Evolutionary conservation across 164 flowering plant genomes (phyloP).

Genomic region (Taxillus chinensis): DNA sequence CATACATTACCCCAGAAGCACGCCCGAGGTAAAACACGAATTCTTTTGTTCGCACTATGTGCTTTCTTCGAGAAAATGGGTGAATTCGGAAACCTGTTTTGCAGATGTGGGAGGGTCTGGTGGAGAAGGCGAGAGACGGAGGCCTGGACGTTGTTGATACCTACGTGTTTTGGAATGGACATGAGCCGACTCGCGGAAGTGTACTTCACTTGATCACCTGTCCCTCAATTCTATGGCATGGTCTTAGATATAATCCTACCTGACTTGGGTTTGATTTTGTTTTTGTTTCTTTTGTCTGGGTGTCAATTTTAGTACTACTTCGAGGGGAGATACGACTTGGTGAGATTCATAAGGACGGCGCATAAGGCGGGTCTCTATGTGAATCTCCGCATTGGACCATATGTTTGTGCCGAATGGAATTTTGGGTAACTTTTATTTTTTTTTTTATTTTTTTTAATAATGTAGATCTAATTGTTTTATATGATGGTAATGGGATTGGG

Average conservation of each 20-base stretch:
- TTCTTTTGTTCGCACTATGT: background rate
- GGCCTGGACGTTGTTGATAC: slow-evolving; percentile 77
- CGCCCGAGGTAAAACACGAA: slow-evolving; percentile 39
- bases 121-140: slow-evolving; percentile 69
- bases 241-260: too few species aligned
- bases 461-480: background rate
- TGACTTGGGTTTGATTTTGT: background rate
- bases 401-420: slow-evolving; percentile 90
- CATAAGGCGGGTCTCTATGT: slow-evolving; percentile 81
- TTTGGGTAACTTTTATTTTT: slow-evolving; percentile 43
- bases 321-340: slow-evolving; percentile 79
- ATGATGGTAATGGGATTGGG: too few species aligned
- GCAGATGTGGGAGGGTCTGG: slow-evolving; percentile 84
- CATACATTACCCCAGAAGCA: slow-evolving; percentile 61
- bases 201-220: slow-evolving; percentile 14
- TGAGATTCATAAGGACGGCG: slow-evolving; percentile 62
- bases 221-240: too few species aligned
- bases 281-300: slow-evolving; percentile 6
- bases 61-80: background rate
- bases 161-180: slow-evolving; percentile 83
- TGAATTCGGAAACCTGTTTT: slow-evolving; percentile 5
- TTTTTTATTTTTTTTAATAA: slow-evolving; percentile 2
- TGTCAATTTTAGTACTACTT: slow-evolving; percentile 50
- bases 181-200: slow-evolving; percentile 64
- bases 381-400: slow-evolving; percentile 83